Base-by-base conservation (phyloP, 371 early-diverging fungal genomes). In the Batkoa obscura region DNA sequence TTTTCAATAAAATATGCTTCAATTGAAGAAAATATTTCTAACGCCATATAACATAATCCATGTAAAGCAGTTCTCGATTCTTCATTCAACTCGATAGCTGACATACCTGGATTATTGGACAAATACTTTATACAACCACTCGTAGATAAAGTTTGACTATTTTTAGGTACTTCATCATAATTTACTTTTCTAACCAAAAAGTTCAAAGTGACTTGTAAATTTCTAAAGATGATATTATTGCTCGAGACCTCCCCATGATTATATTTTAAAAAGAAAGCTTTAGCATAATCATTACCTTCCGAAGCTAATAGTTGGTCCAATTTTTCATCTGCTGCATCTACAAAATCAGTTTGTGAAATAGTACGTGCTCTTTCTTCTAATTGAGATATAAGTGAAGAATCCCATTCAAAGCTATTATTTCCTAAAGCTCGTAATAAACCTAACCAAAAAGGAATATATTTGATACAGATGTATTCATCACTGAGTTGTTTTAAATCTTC, bases 401-500 rank as follows among this genome's bases (percentile, higher is more conserved):
- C 17, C 56, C 56, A 55, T 9, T 35, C 35, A 37, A 45, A 46
- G 2, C 46, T 45, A 36, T 43, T 17, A 10, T 23, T 33, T 43
- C 30, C 31, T 23, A 55, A 34, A 5, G 43, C 56, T 36, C 43
- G 23, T 17, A 55, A 15, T 2, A 55, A 42, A 12, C 56, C 56
- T 2, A 55, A 12, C 56, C 56, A 55, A 4, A 46, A 43, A 32
- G 56, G 56, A 1, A 42, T 17, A 33, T 55, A 55, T 10, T 46
- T 23, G 15, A 17, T 43, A 55, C 41, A 42, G 12, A 42, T 8
- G 1, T 13, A 5, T 45, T 55, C 56, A 34, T 32, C 56, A 45
- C n/a, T n/a, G n/a, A n/a, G n/a, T n/a, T n/a, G n/a, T 13, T 34
- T 55, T 5, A 55, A 17, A 8, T 45, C 43, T 2, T 8, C 33